A percentile compares a stretch with the other conserved stretches of the same genome.
Evolutionary conservation across 768 basidiomycete species (phyloP).

Genomic region (Cystobasidium onofrii): DNA sequence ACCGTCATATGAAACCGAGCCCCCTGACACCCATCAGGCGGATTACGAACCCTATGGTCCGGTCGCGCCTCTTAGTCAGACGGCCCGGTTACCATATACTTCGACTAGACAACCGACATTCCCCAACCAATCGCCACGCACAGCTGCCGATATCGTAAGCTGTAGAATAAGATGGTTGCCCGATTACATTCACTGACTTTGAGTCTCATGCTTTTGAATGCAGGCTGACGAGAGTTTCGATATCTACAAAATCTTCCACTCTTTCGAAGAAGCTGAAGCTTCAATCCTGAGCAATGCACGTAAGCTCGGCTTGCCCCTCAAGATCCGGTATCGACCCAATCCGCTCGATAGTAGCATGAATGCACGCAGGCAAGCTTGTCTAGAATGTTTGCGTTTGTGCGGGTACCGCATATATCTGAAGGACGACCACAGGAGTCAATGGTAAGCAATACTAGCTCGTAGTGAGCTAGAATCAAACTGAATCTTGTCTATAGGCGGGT

Average conservation of each 20-base stretch:
- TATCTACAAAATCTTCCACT: constrained; percentile 31
- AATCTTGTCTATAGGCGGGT: neutral
- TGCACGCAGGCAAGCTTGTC: neutral
- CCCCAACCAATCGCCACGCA: too few species aligned
- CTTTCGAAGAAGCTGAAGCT: constrained; percentile 15
- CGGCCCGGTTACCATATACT: too few species aligned
- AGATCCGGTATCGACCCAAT: constrained; percentile 20
- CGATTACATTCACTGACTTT: too few species aligned
- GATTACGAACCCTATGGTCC: neutral
- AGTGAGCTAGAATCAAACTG: neutral
- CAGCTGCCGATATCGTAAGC: too few species aligned
- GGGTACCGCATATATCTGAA: constrained; percentile 17
- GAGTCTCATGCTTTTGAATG: too few species aligned
- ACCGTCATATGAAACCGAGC: neutral
- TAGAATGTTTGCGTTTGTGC: constrained; percentile 21
- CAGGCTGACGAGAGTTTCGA: constrained; percentile 1
- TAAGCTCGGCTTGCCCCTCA: neutral
- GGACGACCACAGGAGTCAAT: constrained; percentile 4
- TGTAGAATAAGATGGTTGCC: too few species aligned
- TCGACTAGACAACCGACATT: too few species aligned
- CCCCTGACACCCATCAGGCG: neutral
- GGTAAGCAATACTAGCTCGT: neutral
- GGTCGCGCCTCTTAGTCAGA: neutral
- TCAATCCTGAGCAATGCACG: neutral
- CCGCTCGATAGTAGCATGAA: neutral